These are phyloP conservation scores for Rhodomyrtus tomentosa DNA, from an alignment of 345 rosid genomes.

Conservation along the genomic window DNA sequence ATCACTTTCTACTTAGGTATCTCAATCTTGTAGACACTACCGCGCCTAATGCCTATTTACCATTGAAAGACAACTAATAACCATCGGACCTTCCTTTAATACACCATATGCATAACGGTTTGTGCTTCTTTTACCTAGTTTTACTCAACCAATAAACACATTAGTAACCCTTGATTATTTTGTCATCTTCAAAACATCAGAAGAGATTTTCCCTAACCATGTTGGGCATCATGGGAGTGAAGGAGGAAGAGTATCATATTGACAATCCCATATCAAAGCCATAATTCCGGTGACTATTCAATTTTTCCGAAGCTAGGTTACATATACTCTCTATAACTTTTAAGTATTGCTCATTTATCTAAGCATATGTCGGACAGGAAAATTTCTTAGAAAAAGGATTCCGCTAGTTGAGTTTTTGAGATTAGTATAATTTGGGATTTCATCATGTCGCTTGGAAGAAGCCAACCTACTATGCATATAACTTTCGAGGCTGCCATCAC, in stretches of 20 bases:
- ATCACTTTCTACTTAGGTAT: neutral
- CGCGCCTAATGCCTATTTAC: neutral
- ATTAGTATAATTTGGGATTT: no score
- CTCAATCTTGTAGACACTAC: neutral
- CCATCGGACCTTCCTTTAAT: neutral
- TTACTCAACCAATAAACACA: neutral
- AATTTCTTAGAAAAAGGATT: neutral
- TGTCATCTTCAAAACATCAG: neutral
- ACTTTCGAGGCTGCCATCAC: no score
- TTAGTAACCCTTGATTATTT: neutral
- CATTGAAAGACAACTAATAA: neutral
- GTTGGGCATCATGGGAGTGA: constrained; percentile 14
- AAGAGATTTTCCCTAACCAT: neutral
- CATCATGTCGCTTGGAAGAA: no score
- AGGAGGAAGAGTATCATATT: constrained; percentile 8
- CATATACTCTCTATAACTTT: neutral
- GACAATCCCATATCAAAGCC: constrained; percentile 13
- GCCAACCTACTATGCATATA: no score
- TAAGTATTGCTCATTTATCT: neutral
- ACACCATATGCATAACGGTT: neutral
- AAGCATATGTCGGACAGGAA: neutral
- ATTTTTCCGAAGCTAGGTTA: neutral
- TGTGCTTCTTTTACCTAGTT: neutral
- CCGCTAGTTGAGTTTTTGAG: neutral
- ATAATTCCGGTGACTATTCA: constrained; percentile 4